Evolutionary conservation across 805 yeast genomes (phyloP).

Genomic region (Soucietia sequanensis): DNA sequence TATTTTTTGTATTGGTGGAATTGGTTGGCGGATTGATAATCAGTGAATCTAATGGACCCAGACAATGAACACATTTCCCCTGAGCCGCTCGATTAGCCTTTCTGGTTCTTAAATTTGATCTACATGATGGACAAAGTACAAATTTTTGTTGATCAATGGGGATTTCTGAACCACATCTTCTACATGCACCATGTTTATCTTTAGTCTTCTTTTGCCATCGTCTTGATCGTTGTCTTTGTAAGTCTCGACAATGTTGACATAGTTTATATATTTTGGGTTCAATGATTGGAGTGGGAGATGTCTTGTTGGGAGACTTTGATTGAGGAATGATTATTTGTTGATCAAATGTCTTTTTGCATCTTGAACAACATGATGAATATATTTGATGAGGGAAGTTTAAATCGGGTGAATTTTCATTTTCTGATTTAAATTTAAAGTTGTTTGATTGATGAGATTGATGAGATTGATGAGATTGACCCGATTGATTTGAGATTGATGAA

Average conservation of each 20-base stretch:
- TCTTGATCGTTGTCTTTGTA: conserved; percentile 60
- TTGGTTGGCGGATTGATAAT: no score
- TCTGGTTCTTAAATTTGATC: conserved; percentile 51
- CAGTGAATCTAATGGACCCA: conserved; percentile 51
- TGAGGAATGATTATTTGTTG: conserved; percentile 39
- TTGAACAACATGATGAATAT: conserved; percentile 45
- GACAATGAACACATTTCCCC: conserved; percentile 69
- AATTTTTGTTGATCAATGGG: conserved; percentile 50
- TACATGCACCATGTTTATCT: conserved; percentile 59
- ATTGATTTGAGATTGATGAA: not conserved
- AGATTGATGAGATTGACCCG: not conserved
- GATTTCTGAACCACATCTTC: conserved; percentile 59
- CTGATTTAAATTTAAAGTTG: not conserved
- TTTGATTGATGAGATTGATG: not conserved
- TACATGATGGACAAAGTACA: conserved; percentile 61
- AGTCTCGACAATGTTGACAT: conserved; percentile 63
- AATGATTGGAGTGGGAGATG: conserved; percentile 27
- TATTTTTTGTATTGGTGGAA: conserved; percentile 25
- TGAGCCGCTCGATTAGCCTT: conserved; percentile 59
- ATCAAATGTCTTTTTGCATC: conserved; percentile 62
- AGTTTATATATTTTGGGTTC: conserved; percentile 49
- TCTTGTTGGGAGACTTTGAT: conserved; percentile 12
- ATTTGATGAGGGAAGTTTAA: not conserved
- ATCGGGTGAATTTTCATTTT: not conserved
- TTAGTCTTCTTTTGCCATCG: conserved; percentile 66